Base-by-base conservation (phyloP, 75 land plant species). In the Cryptomeria japonica region DNA sequence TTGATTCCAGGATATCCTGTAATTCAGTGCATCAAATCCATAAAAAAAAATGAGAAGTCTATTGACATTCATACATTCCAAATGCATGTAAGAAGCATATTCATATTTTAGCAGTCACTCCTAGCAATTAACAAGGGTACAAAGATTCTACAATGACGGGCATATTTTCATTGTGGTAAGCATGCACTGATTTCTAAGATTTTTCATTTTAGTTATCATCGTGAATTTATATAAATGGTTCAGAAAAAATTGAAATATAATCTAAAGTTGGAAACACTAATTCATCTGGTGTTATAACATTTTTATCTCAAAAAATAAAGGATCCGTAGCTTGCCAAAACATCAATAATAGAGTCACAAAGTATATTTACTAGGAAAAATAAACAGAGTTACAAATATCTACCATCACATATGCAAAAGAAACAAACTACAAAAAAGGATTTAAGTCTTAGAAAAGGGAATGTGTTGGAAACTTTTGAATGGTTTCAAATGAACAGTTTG, bases 1-100 rank as follows among this genome's bases (percentile, higher is more conserved):
- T 86, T 88, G 11, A 85, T 89, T 32, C 95, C 94, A 18, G 87
- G 92, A 79, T 90, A 88, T 84, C 64, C 96, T 93, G 88, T 56
- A 76, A 80, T 44, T 51, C 32, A 36, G 73, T 56, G 68, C 10
- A 31, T 36, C 47, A 37, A 84, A 32, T 88, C 86, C 55, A 25
- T 9, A 12, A 36, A 41, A 80, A 8, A 82, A 82, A 44, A 3
- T 82, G 49, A 46, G 84, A 80, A 82, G 13, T 42, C n/a, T 46
- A 46, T 46, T 34, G 28, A 82, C 22, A 82, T 3, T n/a, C 31
- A 44, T n/a, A 32, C 31, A 80, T 28, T 44, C 47, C 46, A 80
- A 28, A 14, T 80, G 47, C 47, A 44, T 25, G 49, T 47, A 46
- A 80, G 12, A 80, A 10, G 12, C 22, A 25, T 3, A 80, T 28